Base-by-base conservation (phyloP, 768 basidiomycete species). In the Lactarius hengduanensis region DNA sequence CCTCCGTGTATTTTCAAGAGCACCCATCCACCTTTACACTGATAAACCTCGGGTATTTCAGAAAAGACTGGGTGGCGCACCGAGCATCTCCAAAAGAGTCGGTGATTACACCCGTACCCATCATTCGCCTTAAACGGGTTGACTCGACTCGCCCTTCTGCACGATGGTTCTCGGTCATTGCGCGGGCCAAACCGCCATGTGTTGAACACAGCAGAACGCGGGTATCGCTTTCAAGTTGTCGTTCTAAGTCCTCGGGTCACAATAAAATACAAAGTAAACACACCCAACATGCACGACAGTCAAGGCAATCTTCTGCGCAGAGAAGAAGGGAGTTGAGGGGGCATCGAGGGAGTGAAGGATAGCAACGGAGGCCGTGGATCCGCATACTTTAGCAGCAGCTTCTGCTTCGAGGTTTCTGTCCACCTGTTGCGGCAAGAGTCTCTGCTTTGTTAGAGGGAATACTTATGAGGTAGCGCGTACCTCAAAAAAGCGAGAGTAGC, bases 141-240 rank as follows among this genome's bases (percentile, higher is more conserved):
- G 91, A 86, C 75, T 99, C 97, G 11, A 92, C 82, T 40, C 87
- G 87, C 28, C 92, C 84, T 71, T 98, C 96, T n/a, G 94, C 90
- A 74, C 98, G 96, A 74, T 99, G 97, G 34, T 86, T 89, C 78
- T 98, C 94, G 0, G 97, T 97, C 84, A 98, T 91, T 1, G 92
- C 84, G 56, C 83, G 78, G n/a, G 88, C 92, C 55, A 81, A 78
- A 1, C 94, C 95, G 36, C 83, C 85, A 22, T 87, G 78, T 0
- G 87, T 86, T 7, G 89, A 82, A 65, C 92, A 92, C 47, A 99
- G 78, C 15, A 98, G 75, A 5, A 95, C 92, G 43, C 94, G 86
- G 2, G 96, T 96, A 76, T 98, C 96, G 6, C 95, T 96, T 71
- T 53, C 36, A 26, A 40, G 26, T 57, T 9, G 53, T 26, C 15